Base-by-base conservation (phyloP, 257 asterid genomes). In the Avicennia marina region DNA sequence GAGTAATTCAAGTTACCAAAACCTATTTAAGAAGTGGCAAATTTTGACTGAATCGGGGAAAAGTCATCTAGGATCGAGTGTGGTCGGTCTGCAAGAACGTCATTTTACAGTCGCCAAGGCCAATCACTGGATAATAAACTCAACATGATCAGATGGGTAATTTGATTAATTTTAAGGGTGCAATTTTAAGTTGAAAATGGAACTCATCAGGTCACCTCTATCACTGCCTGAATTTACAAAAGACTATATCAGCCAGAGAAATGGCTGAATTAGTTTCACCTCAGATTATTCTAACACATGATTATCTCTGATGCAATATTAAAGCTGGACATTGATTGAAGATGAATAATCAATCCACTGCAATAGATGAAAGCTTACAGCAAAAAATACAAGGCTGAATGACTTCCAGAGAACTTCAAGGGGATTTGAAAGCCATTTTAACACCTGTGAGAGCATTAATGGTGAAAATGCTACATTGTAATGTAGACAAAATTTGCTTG, bases 301-400 rank as follows among this genome's bases (percentile, higher is more conserved):
- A n/a, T n/a, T n/a, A n/a, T n/a, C n/a, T n/a, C n/a, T n/a, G n/a
- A n/a, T n/a, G n/a, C 7, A 29, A 29, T 7, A 29, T 29, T 29
- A 2, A 29, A 29, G 33, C 7, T 2, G 33, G 33, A 29, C 33
- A 2, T 29, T 29, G 5, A 7, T 29, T 3, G 7, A 29, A 7
- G 33, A 29, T 29, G 7, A 29, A 29, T 7, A 2, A 7, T 29
- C 3, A 29, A n/a, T n/a, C 7, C 6, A 36, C 41, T 1, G 41
- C 9, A 36, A 33, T 11, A 63, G n/a, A n/a, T n/a, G n/a, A 65
- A 51, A 56, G 66, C 96, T 86, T 82, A 89, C 99, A 39, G 99
- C 97, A 22, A 93, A 89, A 66, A 93, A 93, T 47, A 93, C 86
- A 27, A 93, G 96, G 82, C 95, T 86, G 82, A 93, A 93, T 18